Base-by-base conservation (phyloP, 345 rosid species). In the Pelargonium nanum region DNA sequence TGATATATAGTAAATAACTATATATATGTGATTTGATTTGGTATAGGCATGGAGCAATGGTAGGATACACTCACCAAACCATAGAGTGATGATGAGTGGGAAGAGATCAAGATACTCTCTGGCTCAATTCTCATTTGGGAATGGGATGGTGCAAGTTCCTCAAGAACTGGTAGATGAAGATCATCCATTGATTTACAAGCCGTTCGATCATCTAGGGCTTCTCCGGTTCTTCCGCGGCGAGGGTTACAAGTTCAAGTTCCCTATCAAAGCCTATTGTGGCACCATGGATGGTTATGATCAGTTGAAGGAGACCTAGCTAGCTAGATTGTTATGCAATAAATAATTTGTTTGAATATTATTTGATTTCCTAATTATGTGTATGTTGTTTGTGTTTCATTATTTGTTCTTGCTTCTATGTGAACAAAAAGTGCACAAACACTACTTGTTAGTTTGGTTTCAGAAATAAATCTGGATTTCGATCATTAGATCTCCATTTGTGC, bases 21-120 rank as follows among this genome's bases (percentile, higher is more conserved):
- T 53, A 40, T 6, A 26, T 9, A 21, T 58, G 23, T 22, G 4
- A 55, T 21, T 24, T 40, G 56, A 51, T 4, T 28, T 24, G n/a
- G 54, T 28, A 64, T 19, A 89, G 96, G 96, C 82, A 17, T 90
- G 95, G 97, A 87, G 90, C 71, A 90, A 90, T 50, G 89, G 82
- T 59, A 77, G 83, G 54, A 78, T 90, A 65, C 67, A 64, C 28
- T 34, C 88, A 0, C 70, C 82, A 59, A 77, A 74, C 56, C 92
- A 90, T 40, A 66, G 84, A 67, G 97, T 90, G 6, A 75, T 69
- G 23, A 69, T 83, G 66, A 74, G 66, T 15, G 72, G 82, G 3
- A 66, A 69, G 13, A 82, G 76, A 70, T 63, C 55, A 24, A 74
- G 97, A 66, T 87, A 83, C 24, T 65, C 97, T 0, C 34, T 83